Conservation (phyloP, 2,329 filamentous ascomycete species). For the Fusarium pseudograminearum region DNA sequence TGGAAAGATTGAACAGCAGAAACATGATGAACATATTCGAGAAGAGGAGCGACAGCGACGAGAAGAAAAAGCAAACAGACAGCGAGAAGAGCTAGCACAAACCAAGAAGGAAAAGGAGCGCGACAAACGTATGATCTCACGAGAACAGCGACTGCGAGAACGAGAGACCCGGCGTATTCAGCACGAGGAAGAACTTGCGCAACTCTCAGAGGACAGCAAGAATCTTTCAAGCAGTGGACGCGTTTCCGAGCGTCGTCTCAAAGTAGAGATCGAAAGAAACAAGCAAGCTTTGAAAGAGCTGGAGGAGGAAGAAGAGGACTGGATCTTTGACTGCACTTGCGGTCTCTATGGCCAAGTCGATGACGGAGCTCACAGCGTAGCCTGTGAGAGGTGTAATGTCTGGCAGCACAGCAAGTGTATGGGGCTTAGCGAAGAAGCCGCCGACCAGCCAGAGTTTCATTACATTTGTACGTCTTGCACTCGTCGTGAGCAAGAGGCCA, state of each 20-base stretch:
- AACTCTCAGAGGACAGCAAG: slow-evolving; percentile 80
- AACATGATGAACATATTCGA: slow-evolving; percentile 75
- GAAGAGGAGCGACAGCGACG: slow-evolving; percentile 70
- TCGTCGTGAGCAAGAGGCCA: slow-evolving; percentile 73
- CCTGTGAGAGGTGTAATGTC: slow-evolving; percentile 92
- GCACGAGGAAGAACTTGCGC: slow-evolving; percentile 85
- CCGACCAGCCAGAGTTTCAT: slow-evolving; percentile 86
- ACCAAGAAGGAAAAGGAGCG: slow-evolving; percentile 76
- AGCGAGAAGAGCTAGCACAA: slow-evolving; percentile 73
- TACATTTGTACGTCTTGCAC: slow-evolving; percentile 87
- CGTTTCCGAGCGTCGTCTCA: slow-evolving; percentile 82
- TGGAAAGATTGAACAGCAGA: slow-evolving; percentile 81
- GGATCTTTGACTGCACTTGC: slow-evolving; percentile 96
- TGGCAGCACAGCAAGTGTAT: slow-evolving; percentile 98
- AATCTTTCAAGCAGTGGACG: slow-evolving; percentile 68
- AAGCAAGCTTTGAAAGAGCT: slow-evolving; percentile 81
- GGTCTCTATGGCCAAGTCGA: slow-evolving; percentile 93
- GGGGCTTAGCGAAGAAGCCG: slow-evolving; percentile 80
- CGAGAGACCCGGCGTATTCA: slow-evolving; percentile 85
- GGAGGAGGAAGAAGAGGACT: slow-evolving; percentile 80
- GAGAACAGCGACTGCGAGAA: slow-evolving; percentile 87
- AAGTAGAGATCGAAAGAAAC: slow-evolving; percentile 83
- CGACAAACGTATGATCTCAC: slow-evolving; percentile 82
- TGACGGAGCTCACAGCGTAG: slow-evolving; percentile 92
- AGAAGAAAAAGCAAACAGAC: slow-evolving; percentile 72